Base-by-base conservation (phyloP, 768 basidiomycete genomes). In the Mycena rebaudengoi region DNA sequence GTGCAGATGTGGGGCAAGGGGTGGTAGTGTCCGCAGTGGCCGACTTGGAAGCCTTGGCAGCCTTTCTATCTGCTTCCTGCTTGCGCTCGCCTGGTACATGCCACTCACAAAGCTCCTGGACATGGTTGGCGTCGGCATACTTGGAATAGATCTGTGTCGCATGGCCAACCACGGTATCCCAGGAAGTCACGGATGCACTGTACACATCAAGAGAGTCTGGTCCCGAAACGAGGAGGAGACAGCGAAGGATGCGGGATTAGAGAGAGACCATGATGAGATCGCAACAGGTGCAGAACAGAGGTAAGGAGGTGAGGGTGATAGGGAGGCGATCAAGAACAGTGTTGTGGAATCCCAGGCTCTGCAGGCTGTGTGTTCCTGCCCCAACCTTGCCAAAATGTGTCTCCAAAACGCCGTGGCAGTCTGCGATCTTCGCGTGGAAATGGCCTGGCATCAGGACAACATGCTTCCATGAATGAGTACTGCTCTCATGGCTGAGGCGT, bases 241-340 rank as follows among this genome's bases (percentile, higher is more conserved):
- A 74, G 44, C 71, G 69, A 1, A 75, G 63, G 10, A 75, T 55
- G 20, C 75, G 70, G 0, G 72, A 69, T 49, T 72, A 73, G 6
- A 77, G 70, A 0, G 74, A 75, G 20, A 72, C 67, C 48, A 74
- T 71, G 52, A 73, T 70, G 6, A 76, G 66, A 49, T 76, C 75
- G 2, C 74, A 69, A 26, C 70, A 71, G 6, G 70, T 72, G 26
- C 71, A 71, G 61, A 73, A 74, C 16, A 74, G 70, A 0, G 71
- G 74, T 14, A 76, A 62, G 1, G 72, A 74, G 28, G 69, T 65
- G 4, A 72, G 41, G 0, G 71, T 60, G 37, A 77, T 73, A 1
- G 74, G 73, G 20, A 73, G 70, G 16, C 71, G 69, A 32, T 73
- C 43, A 14, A 71, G 63, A 7, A 50, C 37, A 4, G 58, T 67